These are phyloP conservation scores for Leishmania turanica DNA, from an alignment of 208 protist genomes.

Conservation along the genomic window DNA sequence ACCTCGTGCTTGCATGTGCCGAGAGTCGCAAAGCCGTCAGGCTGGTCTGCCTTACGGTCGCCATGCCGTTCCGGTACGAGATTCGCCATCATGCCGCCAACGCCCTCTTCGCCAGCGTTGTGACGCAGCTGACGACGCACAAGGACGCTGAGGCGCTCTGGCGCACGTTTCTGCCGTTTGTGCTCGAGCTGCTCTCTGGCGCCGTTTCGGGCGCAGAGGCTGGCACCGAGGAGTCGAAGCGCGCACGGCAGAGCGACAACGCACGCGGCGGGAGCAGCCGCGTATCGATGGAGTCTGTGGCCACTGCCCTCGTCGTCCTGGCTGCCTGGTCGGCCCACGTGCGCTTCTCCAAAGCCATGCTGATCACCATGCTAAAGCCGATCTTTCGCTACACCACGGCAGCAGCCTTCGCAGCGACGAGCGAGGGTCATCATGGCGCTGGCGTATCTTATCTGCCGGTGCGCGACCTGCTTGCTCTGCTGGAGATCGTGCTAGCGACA, in stretches of 20 bases:
- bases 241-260: slow-evolving; percentile 12
- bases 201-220: slow-evolving; percentile 25
- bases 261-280: slow-evolving; percentile 12
- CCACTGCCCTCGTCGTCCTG: slow-evolving; percentile 74
- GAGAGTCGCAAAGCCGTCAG: slow-evolving; percentile 76
- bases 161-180: slow-evolving; percentile 75
- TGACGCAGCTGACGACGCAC: slow-evolving; percentile 57
- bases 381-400: slow-evolving; percentile 43
- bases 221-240: slow-evolving; percentile 24
- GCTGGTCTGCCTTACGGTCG: slow-evolving; percentile 65
- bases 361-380: slow-evolving; percentile 64
- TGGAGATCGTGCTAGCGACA: slow-evolving; percentile 68
- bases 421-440: background rate
- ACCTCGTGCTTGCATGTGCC: slow-evolving; percentile 68
- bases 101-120: slow-evolving; percentile 80
- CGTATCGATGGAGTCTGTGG: slow-evolving; percentile 48
- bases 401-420: slow-evolving; percentile 2
- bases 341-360: slow-evolving; percentile 61
- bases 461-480: slow-evolving; percentile 57
- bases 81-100: slow-evolving; percentile 75
- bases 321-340: slow-evolving; percentile 71
- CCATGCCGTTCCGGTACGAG: slow-evolving; percentile 47
- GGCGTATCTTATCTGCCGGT: slow-evolving; percentile 35
- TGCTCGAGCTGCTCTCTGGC: slow-evolving; percentile 69
- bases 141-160: slow-evolving; percentile 66